Conservation (phyloP, 2,329 filamentous ascomycete genomes). For the Venturia effusa region DNA sequence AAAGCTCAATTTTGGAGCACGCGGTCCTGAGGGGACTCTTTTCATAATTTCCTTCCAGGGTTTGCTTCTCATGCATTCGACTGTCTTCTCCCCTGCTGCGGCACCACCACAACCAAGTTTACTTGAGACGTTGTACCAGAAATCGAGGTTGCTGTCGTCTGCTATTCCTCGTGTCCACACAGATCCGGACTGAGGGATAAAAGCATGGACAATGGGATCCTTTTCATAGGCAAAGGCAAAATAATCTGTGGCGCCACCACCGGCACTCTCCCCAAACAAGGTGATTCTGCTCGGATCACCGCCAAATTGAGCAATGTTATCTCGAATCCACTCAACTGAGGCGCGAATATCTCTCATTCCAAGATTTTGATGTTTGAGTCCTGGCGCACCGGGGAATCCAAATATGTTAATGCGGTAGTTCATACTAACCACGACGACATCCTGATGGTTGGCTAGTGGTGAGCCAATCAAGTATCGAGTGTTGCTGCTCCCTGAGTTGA, state of each 20-base stretch:
- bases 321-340: slow-evolving; percentile 18
- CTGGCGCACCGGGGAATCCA: slow-evolving; percentile 12
- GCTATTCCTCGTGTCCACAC: neutral
- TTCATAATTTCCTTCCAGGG: slow-evolving; percentile 10
- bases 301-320: slow-evolving; percentile 14
- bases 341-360: slow-evolving; percentile 18
- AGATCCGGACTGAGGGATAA: slow-evolving; percentile 15
- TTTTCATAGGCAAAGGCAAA: slow-evolving; percentile 13
- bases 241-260: slow-evolving; percentile 15
- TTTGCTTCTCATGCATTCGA: slow-evolving; percentile 17
- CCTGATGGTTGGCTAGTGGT: slow-evolving; percentile 19
- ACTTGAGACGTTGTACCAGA: slow-evolving; percentile 5
- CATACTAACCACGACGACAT: slow-evolving; percentile 22
- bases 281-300: slow-evolving; percentile 15
- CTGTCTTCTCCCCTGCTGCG: slow-evolving; percentile 4
- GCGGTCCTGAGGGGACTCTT: neutral
- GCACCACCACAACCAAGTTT: slow-evolving; percentile 8
- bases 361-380: slow-evolving; percentile 14
- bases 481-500: neutral
- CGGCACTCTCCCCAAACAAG: slow-evolving; percentile 8
- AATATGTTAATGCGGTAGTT: slow-evolving; percentile 17
- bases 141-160: neutral
- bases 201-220: slow-evolving; percentile 14
- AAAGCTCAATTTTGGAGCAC: neutral
- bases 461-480: slow-evolving; percentile 18